Conservation (phyloP, 345 rosid genomes). For the Stellera chamaejasme region DNA sequence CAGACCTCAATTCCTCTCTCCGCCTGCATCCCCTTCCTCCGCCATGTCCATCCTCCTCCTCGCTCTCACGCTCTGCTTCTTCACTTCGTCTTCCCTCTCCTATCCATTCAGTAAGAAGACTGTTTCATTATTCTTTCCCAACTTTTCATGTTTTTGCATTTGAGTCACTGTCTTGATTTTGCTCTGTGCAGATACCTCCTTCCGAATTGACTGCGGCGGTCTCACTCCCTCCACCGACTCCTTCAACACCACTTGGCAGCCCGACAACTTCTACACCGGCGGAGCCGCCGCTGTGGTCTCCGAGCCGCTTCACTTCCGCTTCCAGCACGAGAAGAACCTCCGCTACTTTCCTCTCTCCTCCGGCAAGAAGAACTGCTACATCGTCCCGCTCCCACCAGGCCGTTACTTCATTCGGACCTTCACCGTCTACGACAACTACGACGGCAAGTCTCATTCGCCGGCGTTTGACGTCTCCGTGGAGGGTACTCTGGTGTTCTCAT, state of each 20-base stretch:
- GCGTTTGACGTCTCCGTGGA: constrained; percentile 85
- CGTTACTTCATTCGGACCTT: constrained; percentile 88
- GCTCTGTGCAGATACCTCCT: constrained; percentile 41
- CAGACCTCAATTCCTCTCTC: background rate
- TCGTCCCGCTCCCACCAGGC: constrained; percentile 63
- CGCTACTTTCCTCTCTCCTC: constrained; percentile 87
- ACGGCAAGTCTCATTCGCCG: constrained; percentile 82
- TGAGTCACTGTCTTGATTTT: background rate
- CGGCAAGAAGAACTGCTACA: constrained; percentile 96
- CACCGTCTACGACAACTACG: constrained; percentile 95
- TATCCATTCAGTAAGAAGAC: constrained; percentile 25
- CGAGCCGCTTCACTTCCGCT: constrained; percentile 75
- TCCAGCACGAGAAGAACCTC: constrained; percentile 59
- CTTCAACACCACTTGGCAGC: constrained; percentile 70
- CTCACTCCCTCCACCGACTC: constrained; percentile 40
- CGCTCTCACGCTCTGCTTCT: constrained; percentile 13
- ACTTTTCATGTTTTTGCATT: background rate
- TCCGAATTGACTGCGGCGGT: constrained; percentile 85
- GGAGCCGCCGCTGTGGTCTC: constrained; percentile 66
- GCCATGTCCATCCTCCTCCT: constrained; percentile 24
- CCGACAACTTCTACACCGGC: constrained; percentile 79
- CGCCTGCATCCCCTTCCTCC: constrained; percentile 2
- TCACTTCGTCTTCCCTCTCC: constrained; percentile 11
- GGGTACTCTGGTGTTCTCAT: constrained; percentile 83
- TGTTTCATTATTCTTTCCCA: background rate